These are phyloP conservation scores for Debaryomyces singareniensis DNA, from an alignment of 1,139 yeast species.

Conservation along the genomic window DNA sequence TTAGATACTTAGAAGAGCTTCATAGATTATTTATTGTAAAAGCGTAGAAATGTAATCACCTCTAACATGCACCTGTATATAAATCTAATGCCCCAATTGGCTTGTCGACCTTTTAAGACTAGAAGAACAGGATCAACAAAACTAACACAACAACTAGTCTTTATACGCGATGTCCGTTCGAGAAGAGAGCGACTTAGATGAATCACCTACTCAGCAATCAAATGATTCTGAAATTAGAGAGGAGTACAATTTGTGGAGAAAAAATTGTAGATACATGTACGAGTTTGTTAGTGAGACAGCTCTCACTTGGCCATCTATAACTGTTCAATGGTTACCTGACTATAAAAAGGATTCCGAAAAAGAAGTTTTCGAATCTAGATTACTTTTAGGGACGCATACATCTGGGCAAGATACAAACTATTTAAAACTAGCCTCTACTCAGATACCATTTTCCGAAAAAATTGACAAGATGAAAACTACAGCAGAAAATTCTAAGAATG, in stretches of 20 bases:
- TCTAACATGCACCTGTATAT: too few relatives aligned
- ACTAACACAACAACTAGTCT: too few relatives aligned
- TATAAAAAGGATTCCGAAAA: constrained; percentile 15
- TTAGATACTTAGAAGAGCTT: too few relatives aligned
- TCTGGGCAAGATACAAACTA: constrained; percentile 74
- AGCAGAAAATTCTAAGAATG: constrained; percentile 17
- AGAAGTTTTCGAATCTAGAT: constrained; percentile 34
- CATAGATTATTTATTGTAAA: too few relatives aligned
- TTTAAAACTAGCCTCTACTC: constrained; percentile 68
- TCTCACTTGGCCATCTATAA: constrained; percentile 73
- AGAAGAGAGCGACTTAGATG: background rate
- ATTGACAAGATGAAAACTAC: constrained; percentile 4
- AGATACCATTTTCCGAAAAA: constrained; percentile 43
- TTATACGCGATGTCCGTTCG: too few relatives aligned
- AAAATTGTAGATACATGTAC: constrained; percentile 73
- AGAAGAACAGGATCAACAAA: too few relatives aligned
- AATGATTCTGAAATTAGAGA: constrained; percentile 47
- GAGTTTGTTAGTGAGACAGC: constrained; percentile 78
- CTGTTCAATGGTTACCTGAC: constrained; percentile 70
- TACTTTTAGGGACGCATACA: constrained; percentile 83
- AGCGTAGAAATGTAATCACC: too few relatives aligned
- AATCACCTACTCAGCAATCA: constrained; percentile 5
- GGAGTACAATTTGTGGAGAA: constrained; percentile 74
- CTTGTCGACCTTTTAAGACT: too few relatives aligned
- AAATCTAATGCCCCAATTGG: too few relatives aligned